Base-by-base conservation (phyloP, 805 yeast genomes). In the Yarrowia yakushimensis region DNA sequence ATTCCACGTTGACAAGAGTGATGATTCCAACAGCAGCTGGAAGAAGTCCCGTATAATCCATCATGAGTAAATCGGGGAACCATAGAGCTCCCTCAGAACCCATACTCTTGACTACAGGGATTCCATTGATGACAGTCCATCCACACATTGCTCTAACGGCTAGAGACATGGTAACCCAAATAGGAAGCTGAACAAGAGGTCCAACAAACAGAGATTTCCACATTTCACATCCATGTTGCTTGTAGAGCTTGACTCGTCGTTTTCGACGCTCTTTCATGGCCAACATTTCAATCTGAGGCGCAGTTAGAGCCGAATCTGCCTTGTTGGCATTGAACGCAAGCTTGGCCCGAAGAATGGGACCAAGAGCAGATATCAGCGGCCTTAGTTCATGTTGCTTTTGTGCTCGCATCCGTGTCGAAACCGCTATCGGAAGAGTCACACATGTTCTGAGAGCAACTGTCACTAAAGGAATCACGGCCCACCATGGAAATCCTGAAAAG, bases 181-280 rank as follows among this genome's bases (percentile, higher is more conserved):
- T 72, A 0, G 98, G 98, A 20, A 93, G 79, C 71, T 92, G 98
- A 17, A 89, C 82, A 0, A 85, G 75, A 1, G 97, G 97, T 37
- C 90, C 76, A 22, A 72, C 45, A 4, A 88, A 68, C 63, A 84
- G 75, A 68, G 88, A 85, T 72, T 91, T 92, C 90, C 96, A 92
- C 63, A 86, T 72, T 69, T 90, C 93, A 60, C 91, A 88, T 10
- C 79, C 77, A 69, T 86, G 79, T 61, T 82, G 79, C 66, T 81
- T 81, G 74, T 87, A 92, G n/a, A 92, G 76, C 55, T 72, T 72
- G 67, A 85, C 84, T 67, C 93, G 96, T 65, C 96, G 78, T 65
- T 83, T 85, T 64, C 92, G 77, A 43, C 86, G 82, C 71, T 92
- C 97, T 71, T 88, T 91, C 7, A 88, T 78, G 0, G 96, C 81